Evolutionary conservation across 2,329 filamentous ascomycete genomes (phyloP), one percentile per base, ranked within the genome.

Genomic region (Microthyrium microscopicum): DNA sequence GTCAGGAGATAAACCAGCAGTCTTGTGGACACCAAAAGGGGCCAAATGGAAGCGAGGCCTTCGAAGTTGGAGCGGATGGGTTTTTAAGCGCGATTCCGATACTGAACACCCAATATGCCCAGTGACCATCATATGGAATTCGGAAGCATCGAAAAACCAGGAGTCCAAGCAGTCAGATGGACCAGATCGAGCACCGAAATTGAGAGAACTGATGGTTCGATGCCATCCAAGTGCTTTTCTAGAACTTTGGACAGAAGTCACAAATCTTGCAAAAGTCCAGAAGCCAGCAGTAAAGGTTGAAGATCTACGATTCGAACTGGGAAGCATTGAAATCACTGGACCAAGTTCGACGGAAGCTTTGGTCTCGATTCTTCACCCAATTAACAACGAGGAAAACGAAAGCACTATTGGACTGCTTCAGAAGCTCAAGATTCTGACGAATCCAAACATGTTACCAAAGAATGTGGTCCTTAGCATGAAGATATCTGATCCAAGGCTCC

Each of bases 191-290:
- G 49, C 44, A 20, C 40, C 43, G 22, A 42, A 53, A 19, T 18
- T 8, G 6, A 29, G 24, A 55, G 51, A 53, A 37, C 38, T 47
- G 16, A 65, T 58, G 44, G 54, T 94, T 33, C 67, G 85, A 35
- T 58, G 87, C 2, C 87, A 95, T 50, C 89, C 89, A 2, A 77
- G 84, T 15, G 77, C 78, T 5, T 87, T 83, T 45, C 55, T 73
- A 2, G 68, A 79, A 43, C 52, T 76, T 0, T 84, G 80, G 61
- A 61, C 72, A 16, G 65, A 77, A 39, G 51, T 83, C 2, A 45
- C 73, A 12, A 59, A 60, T 3, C 52, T 73, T 2, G 60, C 61
- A 13, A 76, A 70, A 45, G 63, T 68, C 40, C 68, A 71, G 42
- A 73, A 64, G 25, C 75, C 75, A 2, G 58, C 60, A 4, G 61